Base-by-base conservation (phyloP, 2,329 filamentous ascomycete genomes). In the Ophiocordyceps camponoti-floridani region DNA sequence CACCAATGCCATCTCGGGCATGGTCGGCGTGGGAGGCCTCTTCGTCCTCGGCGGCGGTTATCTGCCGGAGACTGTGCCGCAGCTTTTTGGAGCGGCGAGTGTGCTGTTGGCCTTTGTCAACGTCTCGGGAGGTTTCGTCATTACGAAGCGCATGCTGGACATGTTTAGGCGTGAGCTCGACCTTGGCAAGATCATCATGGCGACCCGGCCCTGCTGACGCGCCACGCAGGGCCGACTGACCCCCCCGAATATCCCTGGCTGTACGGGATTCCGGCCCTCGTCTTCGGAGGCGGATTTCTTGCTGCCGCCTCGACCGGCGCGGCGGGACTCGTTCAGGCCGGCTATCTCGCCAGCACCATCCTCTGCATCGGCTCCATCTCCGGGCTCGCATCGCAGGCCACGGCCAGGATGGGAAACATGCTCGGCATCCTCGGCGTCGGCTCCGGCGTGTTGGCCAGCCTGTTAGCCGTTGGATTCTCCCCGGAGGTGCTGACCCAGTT, bases 121-220 rank as follows among this genome's bases (percentile, higher is more conserved):
- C 51, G 79, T 94, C 3, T 81, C 83, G 0, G 87, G 87, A 47
- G 87, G 87, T 0, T 94, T 94, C 48, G 82, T 93, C 40, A 85
- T 94, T 47, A 93, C 86, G 3, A 93, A 93, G 64, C 74, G 87
- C 49, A 94, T 94, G 87, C 68, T 94, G 40, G 86, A 94, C 58
- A 89, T 89, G 84, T 89, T 89, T 58, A 83, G 82, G 57, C 74
- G 83, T 69, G 56, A 53, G 72, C 23, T 16, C n/a, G 8, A 28
- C 12, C 13, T 5, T 14, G 23, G 12, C 27, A 16, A 16, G 6
- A 14, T 4, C 16, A 16, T n/a, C 7, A 28, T 58, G 40, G 2
- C 28, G 23, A 13, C 2, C 14, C 1, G 23, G 9, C 14, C 8
- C 11, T 7, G 23, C 53, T 58, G 45, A 59, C 41, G 26, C 40